phyloP scores from a whole-genome alignment of 371 early-diverging fungal genomes.

The Polyrhizophydium stewartii region DNA sequence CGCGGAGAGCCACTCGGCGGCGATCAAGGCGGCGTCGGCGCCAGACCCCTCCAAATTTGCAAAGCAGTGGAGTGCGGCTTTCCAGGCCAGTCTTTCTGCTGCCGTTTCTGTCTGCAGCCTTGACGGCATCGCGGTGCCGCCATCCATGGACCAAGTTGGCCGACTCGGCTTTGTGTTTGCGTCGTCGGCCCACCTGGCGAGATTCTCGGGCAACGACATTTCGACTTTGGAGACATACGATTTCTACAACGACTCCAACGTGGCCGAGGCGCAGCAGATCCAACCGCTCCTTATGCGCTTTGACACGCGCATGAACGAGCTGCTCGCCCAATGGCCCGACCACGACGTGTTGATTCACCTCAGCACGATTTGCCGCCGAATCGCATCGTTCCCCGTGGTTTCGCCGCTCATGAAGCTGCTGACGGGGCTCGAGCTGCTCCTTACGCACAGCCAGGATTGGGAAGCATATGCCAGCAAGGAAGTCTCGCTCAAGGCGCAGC shows the following conservation, averaged over 20 bases:
- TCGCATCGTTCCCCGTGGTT: slow-evolving; percentile 70
- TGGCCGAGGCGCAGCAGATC: slow-evolving; percentile 65
- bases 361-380: slow-evolving; percentile 58
- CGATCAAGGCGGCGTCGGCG: not conserved
- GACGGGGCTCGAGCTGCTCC: slow-evolving; percentile 81
- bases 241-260: slow-evolving; percentile 84
- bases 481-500: slow-evolving; percentile 68
- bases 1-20: not conserved
- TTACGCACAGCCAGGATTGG: slow-evolving; percentile 93
- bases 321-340: slow-evolving; percentile 84
- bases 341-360: slow-evolving; percentile 82
- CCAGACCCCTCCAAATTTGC: not conserved
- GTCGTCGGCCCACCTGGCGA: not conserved
- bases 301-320: slow-evolving; percentile 53
- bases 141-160: not conserved
- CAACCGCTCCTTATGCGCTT: slow-evolving; percentile 62
- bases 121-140: not conserved
- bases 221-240: slow-evolving; percentile 28
- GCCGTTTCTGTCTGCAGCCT: not conserved
- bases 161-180: slow-evolving; percentile 12
- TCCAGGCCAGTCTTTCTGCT: not conserved
- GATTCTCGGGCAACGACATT: slow-evolving; percentile 2
- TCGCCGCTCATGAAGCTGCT: slow-evolving; percentile 89
- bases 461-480: slow-evolving; percentile 83
- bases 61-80: not conserved